A percentile compares a stretch with the other conserved stretches of the same genome.
Evolutionary conservation across 164 flowering plant genomes (phyloP).

Genomic region (Vitis cinerea): DNA sequence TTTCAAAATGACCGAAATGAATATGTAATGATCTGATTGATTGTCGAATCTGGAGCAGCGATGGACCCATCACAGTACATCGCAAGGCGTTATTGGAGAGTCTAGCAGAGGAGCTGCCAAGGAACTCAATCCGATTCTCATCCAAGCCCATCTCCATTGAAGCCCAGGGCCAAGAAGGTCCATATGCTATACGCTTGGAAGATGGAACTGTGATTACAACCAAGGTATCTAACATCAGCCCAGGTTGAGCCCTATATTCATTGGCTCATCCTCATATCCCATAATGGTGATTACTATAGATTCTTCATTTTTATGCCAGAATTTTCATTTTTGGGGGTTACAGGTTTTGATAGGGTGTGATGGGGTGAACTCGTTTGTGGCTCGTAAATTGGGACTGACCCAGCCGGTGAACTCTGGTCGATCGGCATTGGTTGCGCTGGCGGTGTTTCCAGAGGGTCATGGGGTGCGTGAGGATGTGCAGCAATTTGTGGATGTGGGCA

Average conservation of each 20-base stretch:
- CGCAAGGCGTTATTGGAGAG: constrained; percentile 32
- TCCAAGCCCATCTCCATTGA: constrained; percentile 32
- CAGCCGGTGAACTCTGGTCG: constrained; percentile 42
- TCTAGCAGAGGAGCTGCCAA: constrained; percentile 40
- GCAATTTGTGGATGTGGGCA: constrained; percentile 24
- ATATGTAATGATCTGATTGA: background rate
- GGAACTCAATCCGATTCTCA: constrained; percentile 31
- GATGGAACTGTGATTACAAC: constrained; percentile 33
- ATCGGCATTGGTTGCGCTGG: constrained; percentile 40
- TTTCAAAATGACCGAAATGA: background rate
- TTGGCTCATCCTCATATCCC: too few species aligned
- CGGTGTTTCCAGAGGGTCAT: constrained; percentile 46
- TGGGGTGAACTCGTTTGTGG: constrained; percentile 56
- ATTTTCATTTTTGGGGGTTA: background rate
- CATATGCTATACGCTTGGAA: constrained; percentile 20
- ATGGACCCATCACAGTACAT: constrained; percentile 23
- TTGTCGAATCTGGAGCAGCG: constrained; percentile 3
- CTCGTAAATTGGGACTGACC: constrained; percentile 44
- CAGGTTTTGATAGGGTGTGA: constrained; percentile 59
- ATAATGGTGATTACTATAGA: background rate
- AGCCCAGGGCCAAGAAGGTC: constrained; percentile 13
- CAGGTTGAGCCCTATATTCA: too few species aligned
- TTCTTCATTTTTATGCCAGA: background rate
- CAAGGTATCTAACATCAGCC: constrained; percentile 22
- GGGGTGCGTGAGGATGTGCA: constrained; percentile 29